These are phyloP conservation scores for Rhizomucor miehei DNA, from an alignment of 371 early-diverging fungal species.

Conservation along the genomic window DNA sequence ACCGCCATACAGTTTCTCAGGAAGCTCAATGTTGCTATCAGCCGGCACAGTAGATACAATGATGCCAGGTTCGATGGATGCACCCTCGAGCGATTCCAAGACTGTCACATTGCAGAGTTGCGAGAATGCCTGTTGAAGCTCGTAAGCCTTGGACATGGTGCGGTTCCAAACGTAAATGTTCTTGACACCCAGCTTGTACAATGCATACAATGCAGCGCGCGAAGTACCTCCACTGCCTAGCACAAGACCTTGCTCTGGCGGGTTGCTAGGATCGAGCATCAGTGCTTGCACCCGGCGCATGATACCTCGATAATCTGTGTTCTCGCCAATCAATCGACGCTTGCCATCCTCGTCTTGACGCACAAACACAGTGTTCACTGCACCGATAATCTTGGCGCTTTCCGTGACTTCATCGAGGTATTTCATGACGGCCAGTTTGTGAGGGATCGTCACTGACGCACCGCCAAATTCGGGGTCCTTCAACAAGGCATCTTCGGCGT, in stretches of 20 bases:
- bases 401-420: constrained; percentile 70
- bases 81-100: constrained; percentile 30
- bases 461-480: constrained; percentile 83
- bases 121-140: constrained; percentile 68
- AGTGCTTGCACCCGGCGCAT: constrained; percentile 56
- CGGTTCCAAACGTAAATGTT: constrained; percentile 87
- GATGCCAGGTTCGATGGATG: constrained; percentile 38
- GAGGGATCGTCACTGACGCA: constrained; percentile 93
- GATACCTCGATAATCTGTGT: constrained; percentile 95
- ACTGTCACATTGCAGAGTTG: constrained; percentile 44
- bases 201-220: constrained; percentile 88
- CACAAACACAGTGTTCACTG: constrained; percentile 86
- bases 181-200: constrained; percentile 69
- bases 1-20: constrained; percentile 52
- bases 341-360: constrained; percentile 40
- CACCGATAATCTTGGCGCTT: constrained; percentile 84
- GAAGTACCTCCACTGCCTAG: constrained; percentile 98
- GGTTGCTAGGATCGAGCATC: constrained; percentile 39
- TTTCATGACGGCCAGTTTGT: constrained; percentile 81
- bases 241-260: constrained; percentile 64
- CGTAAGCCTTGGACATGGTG: constrained; percentile 71
- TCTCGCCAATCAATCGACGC: constrained; percentile 75
- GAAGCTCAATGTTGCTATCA: constrained; percentile 62
- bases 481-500: constrained; percentile 56
- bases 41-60: constrained; percentile 86